Conservation (phyloP, 1,139 yeast genomes). For the Saccharomyces pastorianus region DNA sequence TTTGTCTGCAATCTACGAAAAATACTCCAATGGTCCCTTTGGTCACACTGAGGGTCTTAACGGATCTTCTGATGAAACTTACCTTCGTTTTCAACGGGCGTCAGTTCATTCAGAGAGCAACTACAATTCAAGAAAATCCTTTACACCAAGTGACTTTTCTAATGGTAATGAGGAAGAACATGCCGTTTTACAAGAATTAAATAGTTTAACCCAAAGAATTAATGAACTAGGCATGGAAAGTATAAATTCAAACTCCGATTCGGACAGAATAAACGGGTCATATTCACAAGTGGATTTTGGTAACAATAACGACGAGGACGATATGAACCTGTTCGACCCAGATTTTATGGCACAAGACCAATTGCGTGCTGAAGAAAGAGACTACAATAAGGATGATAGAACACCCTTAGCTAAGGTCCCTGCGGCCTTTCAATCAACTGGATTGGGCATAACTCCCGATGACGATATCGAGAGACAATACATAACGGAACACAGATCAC, state of each 20-base stretch:
- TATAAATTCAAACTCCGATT: not conserved
- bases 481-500: not conserved
- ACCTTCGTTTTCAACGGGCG: not conserved
- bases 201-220: conserved; percentile 16
- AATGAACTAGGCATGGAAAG: conserved; percentile 15
- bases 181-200: conserved; percentile 8
- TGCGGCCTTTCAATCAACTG: not conserved
- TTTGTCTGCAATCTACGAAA: conserved; percentile 3
- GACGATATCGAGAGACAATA: conserved; percentile 1
- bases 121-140: not conserved
- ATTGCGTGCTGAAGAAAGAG: conserved; percentile 18
- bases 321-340: conserved; percentile 28
- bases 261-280: not conserved
- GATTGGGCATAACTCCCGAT: not conserved
- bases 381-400: conserved; percentile 10
- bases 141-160: not conserved
- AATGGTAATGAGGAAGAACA: not conserved
- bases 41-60: not conserved
- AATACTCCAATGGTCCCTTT: conserved; percentile 2
- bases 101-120: not conserved
- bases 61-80: not conserved
- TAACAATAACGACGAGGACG: conserved; percentile 5
- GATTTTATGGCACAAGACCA: conserved; percentile 28
- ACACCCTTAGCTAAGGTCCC: not conserved
- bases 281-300: not conserved